Evolutionary conservation across 2,329 filamentous ascomycete genomes (phyloP).

Genomic region (Claviceps monticola): DNA sequence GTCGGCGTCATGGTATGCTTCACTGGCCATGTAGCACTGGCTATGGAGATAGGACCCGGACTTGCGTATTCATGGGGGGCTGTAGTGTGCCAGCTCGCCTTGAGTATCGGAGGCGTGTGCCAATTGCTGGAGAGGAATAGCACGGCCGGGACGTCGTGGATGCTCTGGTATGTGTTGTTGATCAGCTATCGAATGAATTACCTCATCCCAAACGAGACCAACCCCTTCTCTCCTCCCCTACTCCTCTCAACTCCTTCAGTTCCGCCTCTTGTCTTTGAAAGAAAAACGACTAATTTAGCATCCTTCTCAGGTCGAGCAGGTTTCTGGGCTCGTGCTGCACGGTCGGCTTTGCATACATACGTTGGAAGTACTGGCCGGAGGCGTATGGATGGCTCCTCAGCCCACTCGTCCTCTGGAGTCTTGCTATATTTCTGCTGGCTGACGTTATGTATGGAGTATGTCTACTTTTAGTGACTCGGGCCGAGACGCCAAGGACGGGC

Average conservation of each 20-base stretch:
- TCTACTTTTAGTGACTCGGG: constrained; percentile 1
- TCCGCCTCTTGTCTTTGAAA: neutral
- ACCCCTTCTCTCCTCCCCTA: neutral
- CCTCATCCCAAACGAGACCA: neutral
- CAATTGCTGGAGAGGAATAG: constrained; percentile 8
- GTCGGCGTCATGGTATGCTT: constrained; percentile 6
- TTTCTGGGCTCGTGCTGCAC: constrained; percentile 8
- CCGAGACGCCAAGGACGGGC: neutral
- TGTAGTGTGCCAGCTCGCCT: constrained; percentile 7
- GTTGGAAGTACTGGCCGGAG: constrained; percentile 8
- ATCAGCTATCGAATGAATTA: no score
- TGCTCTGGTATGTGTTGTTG: constrained; percentile 4
- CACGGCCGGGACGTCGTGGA: constrained; percentile 6
- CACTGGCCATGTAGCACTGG: constrained; percentile 8
- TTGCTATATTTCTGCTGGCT: constrained; percentile 3
- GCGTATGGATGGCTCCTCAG: constrained; percentile 5
- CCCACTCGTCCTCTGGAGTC: constrained; percentile 7
- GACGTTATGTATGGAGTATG: constrained; percentile 6
- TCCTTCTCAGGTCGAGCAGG: constrained; percentile 5
- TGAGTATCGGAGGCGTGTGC: constrained; percentile 7
- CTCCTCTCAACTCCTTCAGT: neutral
- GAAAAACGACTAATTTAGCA: no score
- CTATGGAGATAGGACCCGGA: constrained; percentile 7
- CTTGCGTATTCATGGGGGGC: constrained; percentile 9
- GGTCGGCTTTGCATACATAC: constrained; percentile 6